A percentile compares a stretch with the other conserved stretches of the same genome.
These are phyloP conservation scores for Globisporangium splendens DNA, from an alignment of 352 stramenopile species.

Conservation along the genomic window DNA sequence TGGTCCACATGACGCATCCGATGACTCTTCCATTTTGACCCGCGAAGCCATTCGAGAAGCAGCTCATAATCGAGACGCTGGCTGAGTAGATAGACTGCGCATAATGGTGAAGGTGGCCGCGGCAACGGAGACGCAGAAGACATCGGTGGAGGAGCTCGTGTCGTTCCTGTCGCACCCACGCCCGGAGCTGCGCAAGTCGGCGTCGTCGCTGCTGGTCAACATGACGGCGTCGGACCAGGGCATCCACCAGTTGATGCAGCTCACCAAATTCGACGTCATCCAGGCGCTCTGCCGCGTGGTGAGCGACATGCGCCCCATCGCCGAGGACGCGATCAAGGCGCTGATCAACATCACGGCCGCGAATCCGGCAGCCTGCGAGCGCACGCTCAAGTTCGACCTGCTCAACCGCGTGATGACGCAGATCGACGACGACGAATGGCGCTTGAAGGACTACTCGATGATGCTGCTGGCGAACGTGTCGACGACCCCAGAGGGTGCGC, in stretches of 20 bases:
- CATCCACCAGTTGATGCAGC: conserved; percentile 71
- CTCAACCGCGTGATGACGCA: conserved; percentile 87
- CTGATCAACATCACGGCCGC: conserved; percentile 83
- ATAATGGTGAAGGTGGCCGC: conserved; percentile 36
- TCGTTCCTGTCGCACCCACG: conserved; percentile 77
- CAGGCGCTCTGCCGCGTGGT: conserved; percentile 77
- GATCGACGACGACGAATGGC: conserved; percentile 79
- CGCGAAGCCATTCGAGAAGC: conserved; percentile 7
- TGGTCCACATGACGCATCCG: too few species aligned
- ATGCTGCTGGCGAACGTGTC: conserved; percentile 86
- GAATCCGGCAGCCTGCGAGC: conserved; percentile 63
- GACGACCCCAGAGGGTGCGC: conserved; percentile 62
- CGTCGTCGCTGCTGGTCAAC: conserved; percentile 75
- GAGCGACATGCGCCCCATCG: conserved; percentile 80
- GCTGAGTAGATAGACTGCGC: not conserved
- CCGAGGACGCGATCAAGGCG: conserved; percentile 83
- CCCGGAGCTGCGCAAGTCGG: conserved; percentile 82
- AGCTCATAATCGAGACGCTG: not conserved
- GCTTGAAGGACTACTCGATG: conserved; percentile 82
- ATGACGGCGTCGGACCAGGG: conserved; percentile 82
- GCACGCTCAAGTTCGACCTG: conserved; percentile 72
- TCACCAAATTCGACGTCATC: conserved; percentile 68
- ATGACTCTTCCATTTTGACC: conserved; percentile 5
- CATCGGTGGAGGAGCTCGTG: conserved; percentile 82
- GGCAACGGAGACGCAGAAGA: conserved; percentile 43